These are phyloP conservation scores for Aspergillus calidoustus DNA, from an alignment of 2,329 filamentous ascomycete genomes.

Conservation along the genomic window DNA sequence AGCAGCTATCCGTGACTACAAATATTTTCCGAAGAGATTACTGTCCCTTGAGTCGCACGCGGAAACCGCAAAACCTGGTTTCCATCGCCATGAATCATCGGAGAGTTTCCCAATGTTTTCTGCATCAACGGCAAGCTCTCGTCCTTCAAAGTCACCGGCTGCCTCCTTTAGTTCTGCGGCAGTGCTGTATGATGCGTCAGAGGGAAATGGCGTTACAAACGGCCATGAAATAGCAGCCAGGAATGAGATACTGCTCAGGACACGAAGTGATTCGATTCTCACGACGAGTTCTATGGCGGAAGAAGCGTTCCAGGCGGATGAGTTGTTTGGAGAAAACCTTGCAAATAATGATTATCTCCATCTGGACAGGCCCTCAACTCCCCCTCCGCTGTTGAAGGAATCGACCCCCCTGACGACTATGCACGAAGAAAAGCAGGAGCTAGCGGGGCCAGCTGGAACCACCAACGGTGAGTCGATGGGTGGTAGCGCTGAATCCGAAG, in stretches of 20 bases:
- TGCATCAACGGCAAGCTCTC: constrained; percentile 62
- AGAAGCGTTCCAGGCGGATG: constrained; percentile 28
- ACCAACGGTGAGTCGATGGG: constrained; percentile 9
- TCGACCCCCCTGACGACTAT: constrained; percentile 33
- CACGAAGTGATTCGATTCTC: constrained; percentile 17
- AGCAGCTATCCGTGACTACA: constrained; percentile 53
- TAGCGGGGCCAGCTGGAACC: background rate
- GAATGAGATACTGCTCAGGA: constrained; percentile 6
- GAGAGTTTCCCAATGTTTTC: constrained; percentile 69
- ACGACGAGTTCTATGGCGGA: constrained; percentile 20
- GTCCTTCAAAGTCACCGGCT: constrained; percentile 56
- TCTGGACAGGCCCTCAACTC: constrained; percentile 52
- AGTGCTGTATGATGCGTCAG: constrained; percentile 29
- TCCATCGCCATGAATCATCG: constrained; percentile 60
- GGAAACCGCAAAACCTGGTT: constrained; percentile 36
- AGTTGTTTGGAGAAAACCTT: constrained; percentile 32
- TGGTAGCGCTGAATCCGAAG: constrained; percentile 19
- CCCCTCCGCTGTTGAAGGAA: constrained; percentile 42
- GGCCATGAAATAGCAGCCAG: constrained; percentile 19
- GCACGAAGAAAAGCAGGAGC: constrained; percentile 15
- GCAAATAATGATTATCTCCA: constrained; percentile 34
- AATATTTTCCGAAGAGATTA: constrained; percentile 54
- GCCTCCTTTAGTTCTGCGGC: constrained; percentile 52
- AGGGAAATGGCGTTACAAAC: constrained; percentile 29
- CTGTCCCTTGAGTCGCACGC: constrained; percentile 53